Percentiles rank a stretch among this genome's conserved stretches.
Conservation (phyloP, 139 green algal species). For the Pycnococcus provasolii region DNA sequence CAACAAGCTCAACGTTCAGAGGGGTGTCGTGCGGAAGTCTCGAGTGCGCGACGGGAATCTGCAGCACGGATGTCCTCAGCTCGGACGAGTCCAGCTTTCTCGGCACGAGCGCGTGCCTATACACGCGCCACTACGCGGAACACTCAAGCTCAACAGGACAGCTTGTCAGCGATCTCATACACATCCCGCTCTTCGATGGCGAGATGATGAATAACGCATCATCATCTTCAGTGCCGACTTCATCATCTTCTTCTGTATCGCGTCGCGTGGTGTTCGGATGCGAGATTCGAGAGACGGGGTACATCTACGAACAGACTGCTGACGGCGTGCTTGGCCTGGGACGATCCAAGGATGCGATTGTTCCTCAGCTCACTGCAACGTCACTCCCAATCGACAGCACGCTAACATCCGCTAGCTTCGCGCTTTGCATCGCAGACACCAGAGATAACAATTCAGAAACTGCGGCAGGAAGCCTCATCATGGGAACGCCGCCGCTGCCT, state of each 20-base stretch:
- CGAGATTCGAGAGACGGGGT: constrained; percentile 72
- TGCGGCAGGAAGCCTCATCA: no score
- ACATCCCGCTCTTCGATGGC: not conserved
- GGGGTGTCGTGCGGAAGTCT: constrained; percentile 43
- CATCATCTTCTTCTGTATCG: no score
- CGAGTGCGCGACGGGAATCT: constrained; percentile 35
- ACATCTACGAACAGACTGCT: constrained; percentile 76
- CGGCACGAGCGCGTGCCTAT: constrained; percentile 47
- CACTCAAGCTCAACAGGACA: constrained; percentile 27
- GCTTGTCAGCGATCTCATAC: constrained; percentile 28
- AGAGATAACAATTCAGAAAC: no score
- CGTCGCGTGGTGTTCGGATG: constrained; percentile 55
- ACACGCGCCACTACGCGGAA: constrained; percentile 67
- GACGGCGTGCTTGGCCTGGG: constrained; percentile 88
- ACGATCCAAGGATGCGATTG: no score
- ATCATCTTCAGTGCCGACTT: no score
- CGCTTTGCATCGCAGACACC: no score
- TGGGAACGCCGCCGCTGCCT: no score
- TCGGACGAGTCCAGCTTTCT: no score
- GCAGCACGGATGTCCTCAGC: no score
- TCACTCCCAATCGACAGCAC: no score
- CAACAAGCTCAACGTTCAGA: constrained; percentile 37
- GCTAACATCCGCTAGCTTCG: no score
- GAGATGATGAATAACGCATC: not conserved
- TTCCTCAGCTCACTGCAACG: no score